phyloP scores from a whole-genome alignment of 148 eudicot genomes.

The Vaccinium corymbosum region DNA sequence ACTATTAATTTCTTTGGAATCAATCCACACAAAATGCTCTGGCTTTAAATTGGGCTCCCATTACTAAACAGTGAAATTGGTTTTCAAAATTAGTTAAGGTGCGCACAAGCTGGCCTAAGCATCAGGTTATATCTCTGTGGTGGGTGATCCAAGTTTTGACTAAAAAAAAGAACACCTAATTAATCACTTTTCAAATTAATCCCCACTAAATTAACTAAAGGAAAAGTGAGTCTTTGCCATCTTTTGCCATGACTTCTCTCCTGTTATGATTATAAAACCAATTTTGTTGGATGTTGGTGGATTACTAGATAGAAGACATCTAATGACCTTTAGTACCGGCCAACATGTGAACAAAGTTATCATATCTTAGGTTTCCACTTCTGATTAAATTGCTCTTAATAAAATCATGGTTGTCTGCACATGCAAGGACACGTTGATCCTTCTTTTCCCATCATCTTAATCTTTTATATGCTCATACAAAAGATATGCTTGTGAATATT shows the following conservation, averaged over 20 bases:
- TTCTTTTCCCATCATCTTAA: background rate
- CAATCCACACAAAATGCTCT: too few relatives aligned
- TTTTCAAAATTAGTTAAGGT: too few relatives aligned
- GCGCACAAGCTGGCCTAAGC: too few relatives aligned
- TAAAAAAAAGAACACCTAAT: background rate
- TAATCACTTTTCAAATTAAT: background rate
- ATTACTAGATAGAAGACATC: background rate
- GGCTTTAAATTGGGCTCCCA: too few relatives aligned
- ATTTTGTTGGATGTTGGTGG: background rate
- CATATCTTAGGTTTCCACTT: background rate
- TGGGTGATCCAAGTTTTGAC: background rate
- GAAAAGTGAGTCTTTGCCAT: constrained; percentile 8
- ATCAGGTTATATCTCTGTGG: background rate
- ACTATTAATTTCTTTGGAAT: too few relatives aligned
- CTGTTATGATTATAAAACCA: background rate
- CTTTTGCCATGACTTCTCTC: background rate
- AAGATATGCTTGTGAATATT: too few relatives aligned
- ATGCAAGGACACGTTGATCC: constrained; percentile 6
- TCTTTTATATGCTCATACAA: too few relatives aligned
- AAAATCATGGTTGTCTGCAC: background rate
- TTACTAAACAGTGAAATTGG: too few relatives aligned
- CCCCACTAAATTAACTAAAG: background rate
- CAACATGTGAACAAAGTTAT: constrained; percentile 3
- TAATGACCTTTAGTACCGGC: background rate
- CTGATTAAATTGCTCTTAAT: background rate